Base-by-base conservation (phyloP, 2,329 filamentous ascomycete species). In the Hymenoscyphus occultus region DNA sequence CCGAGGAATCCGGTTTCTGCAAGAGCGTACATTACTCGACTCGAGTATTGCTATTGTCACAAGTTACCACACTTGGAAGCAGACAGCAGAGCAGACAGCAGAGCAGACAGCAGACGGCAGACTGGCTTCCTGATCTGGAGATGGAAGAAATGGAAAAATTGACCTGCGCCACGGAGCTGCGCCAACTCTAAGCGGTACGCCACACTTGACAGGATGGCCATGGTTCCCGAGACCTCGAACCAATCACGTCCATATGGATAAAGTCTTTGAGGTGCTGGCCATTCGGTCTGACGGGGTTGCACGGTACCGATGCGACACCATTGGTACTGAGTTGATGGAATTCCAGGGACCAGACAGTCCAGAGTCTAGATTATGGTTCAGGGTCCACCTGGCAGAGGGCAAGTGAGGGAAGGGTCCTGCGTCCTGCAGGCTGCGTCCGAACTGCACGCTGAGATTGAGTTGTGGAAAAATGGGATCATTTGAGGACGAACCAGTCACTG, bases 71-170 rank as follows among this genome's bases (percentile, higher is more conserved):
- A 10, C 35, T 35, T 35, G 35, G 35, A 51, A 28, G 45, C 6
- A 51, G 28, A 28, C 3, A 28, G 28, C 28, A 28, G 28, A 28
- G 45, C 6, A 51, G 28, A 28, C 3, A 28, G 28, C 28, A 28
- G 28, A 28, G 28, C 28, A 28, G 2, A 28, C 28, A 28, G 28
- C 28, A 2, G 28, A 3, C 28, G 28, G 28, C 28, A 28, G 12
- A 51, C 45, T 51, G 45, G 45, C n/a, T 51, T 51, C 45, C 45
- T 28, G 45, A 51, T 51, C n/a, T 22, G 19, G 45, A 51, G n/a
- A 51, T 51, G 45, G 45, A 51, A 51, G 45, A 28, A 35, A 51
- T 28, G 45, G 10, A 19, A 51, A n/a, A 51, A 51, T 1, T 51
- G 19, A 4, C 9, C 45, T 48, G 42, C 42, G 42, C 42, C 42